Evolutionary conservation across 768 basidiomycete genomes (phyloP), one percentile per base, ranked within the genome.

Genomic region (Mycena latifolia): DNA sequence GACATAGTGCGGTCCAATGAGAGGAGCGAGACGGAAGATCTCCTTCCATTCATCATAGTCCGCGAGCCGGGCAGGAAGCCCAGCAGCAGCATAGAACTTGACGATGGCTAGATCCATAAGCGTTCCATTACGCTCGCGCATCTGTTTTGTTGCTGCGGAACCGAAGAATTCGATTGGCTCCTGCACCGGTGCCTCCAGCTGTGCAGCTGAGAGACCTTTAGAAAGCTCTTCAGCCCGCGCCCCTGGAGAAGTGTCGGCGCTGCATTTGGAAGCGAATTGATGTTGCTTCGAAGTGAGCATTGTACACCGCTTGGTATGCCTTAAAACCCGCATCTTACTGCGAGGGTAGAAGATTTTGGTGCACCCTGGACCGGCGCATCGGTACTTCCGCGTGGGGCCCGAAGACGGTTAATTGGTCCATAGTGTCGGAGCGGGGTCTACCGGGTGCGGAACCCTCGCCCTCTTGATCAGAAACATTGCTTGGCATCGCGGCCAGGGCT

Each of bases 1-100:
- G 3, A 10, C 18, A 31, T 77, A 77, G 24, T 51, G 70, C 0
- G 71, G 75, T 3, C 43, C 55, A 1, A 43, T 29, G 14, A 45
- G 55, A 12, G 37, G 54, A 6, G 47, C 35, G 20, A 72, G 54
- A 11, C 31, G 24, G 25, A 72, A 67, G 1, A 76, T 14, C 1
- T 71, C 65, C 51, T 76, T 76, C 73, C 73, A 76, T 51, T 68
- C 69, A 18, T 29, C 53, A 14, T 68, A 62, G 35, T 77, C 71
- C 2, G 53, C 72, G 20, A 76, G 39, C 0, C 15, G n/a, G 20
- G 69, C 69, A 14, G 71, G 65, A n/a, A 77, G 51, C 10, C 70
- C 43, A 0, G 69, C 66, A 24, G 69, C 57, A 31, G 73, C 74
- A 56, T 76, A 48, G 1, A 77, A 58, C 58, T 74, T 69, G 45